Conservation (phyloP, 225 moss, liverwort and hornwort species). For the Polytrichum commune region DNA sequence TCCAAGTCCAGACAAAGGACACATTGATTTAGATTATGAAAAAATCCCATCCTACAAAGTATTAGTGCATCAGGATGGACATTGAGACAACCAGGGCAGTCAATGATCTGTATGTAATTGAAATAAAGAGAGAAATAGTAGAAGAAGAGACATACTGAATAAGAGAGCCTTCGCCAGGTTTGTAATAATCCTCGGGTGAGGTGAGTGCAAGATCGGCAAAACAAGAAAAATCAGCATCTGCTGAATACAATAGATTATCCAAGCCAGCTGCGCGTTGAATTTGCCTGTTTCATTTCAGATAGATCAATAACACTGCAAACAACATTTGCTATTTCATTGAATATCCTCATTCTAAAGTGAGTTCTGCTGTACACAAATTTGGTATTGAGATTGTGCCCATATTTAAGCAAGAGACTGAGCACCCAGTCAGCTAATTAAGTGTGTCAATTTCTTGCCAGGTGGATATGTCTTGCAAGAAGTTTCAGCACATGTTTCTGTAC, state of each 20-base stretch:
- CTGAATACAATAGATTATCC: conserved; percentile 88
- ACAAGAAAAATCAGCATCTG: conserved; percentile 94
- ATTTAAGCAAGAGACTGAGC: too few species aligned
- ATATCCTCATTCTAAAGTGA: neutral
- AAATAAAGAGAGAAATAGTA: neutral
- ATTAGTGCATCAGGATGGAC: neutral
- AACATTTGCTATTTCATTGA: too few species aligned
- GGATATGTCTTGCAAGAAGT: too few species aligned
- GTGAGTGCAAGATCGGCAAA: conserved; percentile 94
- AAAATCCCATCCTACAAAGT: too few species aligned
- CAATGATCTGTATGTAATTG: neutral
- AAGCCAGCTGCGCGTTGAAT: conserved; percentile 74
- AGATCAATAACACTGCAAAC: too few species aligned
- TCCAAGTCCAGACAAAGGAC: too few species aligned
- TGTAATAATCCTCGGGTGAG: conserved; percentile 90
- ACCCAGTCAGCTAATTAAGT: too few species aligned
- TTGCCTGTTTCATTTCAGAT: conserved; percentile 47
- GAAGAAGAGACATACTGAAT: conserved; percentile 41
- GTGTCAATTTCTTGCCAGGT: too few species aligned
- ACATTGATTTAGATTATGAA: too few species aligned
- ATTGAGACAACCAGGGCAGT: neutral
- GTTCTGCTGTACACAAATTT: neutral
- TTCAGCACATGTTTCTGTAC: too few species aligned
- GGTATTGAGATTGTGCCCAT: too few species aligned
- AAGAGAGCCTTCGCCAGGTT: conserved; percentile 85